Conservation (phyloP, 192 early-diverging fungal genomes). For the Backusella tarrabulga region DNA sequence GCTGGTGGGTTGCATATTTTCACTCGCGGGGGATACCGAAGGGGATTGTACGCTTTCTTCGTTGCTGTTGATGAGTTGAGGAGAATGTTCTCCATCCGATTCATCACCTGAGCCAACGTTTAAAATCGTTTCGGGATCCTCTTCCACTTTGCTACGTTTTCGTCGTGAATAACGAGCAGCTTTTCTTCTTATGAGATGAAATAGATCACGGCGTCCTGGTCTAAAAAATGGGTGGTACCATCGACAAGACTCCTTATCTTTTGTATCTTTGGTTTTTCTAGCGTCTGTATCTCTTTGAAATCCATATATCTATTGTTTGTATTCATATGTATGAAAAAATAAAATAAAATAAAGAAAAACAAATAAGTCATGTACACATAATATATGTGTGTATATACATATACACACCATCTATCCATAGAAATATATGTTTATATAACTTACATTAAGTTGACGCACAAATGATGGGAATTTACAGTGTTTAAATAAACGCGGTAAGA, state of each 20-base stretch:
- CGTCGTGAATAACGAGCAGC: conserved; percentile 24
- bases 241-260: conserved; percentile 42
- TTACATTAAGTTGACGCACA: conserved; percentile 53
- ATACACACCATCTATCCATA: neutral
- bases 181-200: conserved; percentile 41
- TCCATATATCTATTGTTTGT: conserved; percentile 43
- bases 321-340: neutral
- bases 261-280: conserved; percentile 45
- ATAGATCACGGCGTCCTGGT: conserved; percentile 40
- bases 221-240: conserved; percentile 47
- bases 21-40: neutral
- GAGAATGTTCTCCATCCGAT: neutral
- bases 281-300: conserved; percentile 51
- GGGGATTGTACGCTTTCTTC: neutral
- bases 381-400: neutral
- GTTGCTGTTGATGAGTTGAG: neutral
- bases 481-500: conserved; percentile 44
- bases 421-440: neutral
- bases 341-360: neutral
- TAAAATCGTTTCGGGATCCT: conserved; percentile 17
- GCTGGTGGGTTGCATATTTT: neutral
- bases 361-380: neutral
- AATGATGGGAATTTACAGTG: conserved; percentile 52
- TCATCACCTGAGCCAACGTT: conserved; percentile 18
- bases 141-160: conserved; percentile 9